Evolutionary conservation across 768 basidiomycete species (phyloP).

Genomic region (Russula abietina): DNA sequence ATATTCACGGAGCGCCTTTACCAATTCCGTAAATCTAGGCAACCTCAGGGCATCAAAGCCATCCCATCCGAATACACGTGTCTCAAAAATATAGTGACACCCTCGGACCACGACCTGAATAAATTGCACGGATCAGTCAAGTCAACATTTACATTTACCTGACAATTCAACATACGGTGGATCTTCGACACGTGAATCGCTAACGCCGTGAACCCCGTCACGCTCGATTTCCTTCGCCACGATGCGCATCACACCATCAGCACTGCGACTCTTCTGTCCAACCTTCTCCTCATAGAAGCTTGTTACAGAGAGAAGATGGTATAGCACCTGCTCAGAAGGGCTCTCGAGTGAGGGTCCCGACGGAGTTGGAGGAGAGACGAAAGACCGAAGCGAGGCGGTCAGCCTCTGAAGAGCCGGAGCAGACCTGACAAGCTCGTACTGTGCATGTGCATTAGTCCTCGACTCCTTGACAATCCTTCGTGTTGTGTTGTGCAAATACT

Average conservation of each 20-base stretch:
- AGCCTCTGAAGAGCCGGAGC: slow-evolving; percentile 46
- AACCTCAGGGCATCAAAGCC: slow-evolving; percentile 26
- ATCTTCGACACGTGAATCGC: slow-evolving; percentile 33
- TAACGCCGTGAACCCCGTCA: slow-evolving; percentile 48
- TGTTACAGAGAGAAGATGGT: slow-evolving; percentile 38
- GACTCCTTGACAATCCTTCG: neutral
- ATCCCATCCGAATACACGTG: slow-evolving; percentile 24
- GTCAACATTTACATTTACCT: neutral
- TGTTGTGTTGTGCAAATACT: slow-evolving; percentile 30
- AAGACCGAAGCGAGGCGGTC: slow-evolving; percentile 34
- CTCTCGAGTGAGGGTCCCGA: slow-evolving; percentile 31
- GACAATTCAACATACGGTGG: slow-evolving; percentile 41
- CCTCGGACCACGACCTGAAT: slow-evolving; percentile 20
- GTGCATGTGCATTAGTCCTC: neutral
- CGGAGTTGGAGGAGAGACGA: slow-evolving; percentile 27
- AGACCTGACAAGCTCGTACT: slow-evolving; percentile 66
- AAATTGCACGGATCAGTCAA: neutral
- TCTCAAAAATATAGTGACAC: slow-evolving; percentile 14
- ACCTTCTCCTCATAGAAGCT: slow-evolving; percentile 56
- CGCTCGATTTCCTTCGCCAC: slow-evolving; percentile 57
- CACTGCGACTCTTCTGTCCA: slow-evolving; percentile 38
- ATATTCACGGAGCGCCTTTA: neutral
- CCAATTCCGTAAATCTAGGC: neutral
- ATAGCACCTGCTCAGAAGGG: slow-evolving; percentile 35
- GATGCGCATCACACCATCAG: slow-evolving; percentile 50